phyloP scores from a whole-genome alignment of 345 rosid genomes.

The Gynandropsis gynandra region DNA sequence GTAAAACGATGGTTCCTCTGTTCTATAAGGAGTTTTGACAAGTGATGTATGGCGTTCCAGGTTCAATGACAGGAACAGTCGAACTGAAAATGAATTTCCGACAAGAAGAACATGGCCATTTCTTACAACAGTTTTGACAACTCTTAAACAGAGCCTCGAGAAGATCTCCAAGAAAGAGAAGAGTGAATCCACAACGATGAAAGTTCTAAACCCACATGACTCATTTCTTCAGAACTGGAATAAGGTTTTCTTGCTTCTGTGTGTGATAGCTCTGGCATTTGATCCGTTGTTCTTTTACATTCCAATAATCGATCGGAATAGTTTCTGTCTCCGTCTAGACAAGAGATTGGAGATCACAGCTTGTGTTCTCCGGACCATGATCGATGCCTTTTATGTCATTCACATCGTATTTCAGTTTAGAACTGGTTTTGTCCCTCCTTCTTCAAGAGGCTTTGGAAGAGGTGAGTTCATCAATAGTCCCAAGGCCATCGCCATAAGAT shows the following conservation, averaged over 20 bases:
- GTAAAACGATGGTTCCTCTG: background rate
- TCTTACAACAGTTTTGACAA: conserved; percentile 27
- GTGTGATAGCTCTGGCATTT: conserved; percentile 31
- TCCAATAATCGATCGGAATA: conserved; percentile 18
- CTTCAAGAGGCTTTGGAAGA: conserved; percentile 35
- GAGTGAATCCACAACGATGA: conserved; percentile 15
- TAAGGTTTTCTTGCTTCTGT: conserved; percentile 27
- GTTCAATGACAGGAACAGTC: conserved; percentile 33
- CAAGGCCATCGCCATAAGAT: conserved; percentile 25
- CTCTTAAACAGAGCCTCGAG: conserved; percentile 33
- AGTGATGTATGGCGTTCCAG: conserved; percentile 27
- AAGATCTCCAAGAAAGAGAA: conserved; percentile 15
- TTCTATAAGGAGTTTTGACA: background rate
- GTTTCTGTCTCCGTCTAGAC: conserved; percentile 26
- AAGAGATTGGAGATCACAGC: conserved; percentile 18
- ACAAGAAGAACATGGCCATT: conserved; percentile 22
- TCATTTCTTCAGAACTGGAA: conserved; percentile 31
- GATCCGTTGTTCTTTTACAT: conserved; percentile 36
- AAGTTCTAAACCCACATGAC: conserved; percentile 34
- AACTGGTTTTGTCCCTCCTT: conserved; percentile 30
- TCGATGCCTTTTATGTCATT: conserved; percentile 28
- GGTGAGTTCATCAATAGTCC: conserved; percentile 26
- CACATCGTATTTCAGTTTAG: conserved; percentile 30
- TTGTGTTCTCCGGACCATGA: conserved; percentile 29
- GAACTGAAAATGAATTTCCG: conserved; percentile 19